Percentiles rank a stretch among this genome's conserved stretches.
Conservation (phyloP, 2,329 filamentous ascomycete genomes). For the Fusarium graminum region DNA sequence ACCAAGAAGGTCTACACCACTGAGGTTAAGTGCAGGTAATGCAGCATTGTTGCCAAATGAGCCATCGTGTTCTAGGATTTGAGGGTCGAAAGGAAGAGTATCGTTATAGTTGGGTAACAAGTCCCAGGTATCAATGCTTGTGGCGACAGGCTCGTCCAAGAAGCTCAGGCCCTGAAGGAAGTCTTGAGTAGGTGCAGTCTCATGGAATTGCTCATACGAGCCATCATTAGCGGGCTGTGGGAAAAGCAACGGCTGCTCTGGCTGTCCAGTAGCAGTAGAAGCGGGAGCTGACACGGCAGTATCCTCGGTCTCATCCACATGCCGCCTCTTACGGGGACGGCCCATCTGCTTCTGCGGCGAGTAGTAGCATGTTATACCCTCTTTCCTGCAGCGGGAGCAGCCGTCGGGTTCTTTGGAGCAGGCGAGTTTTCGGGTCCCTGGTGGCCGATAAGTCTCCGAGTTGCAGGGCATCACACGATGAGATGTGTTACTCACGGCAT, state of each 20-base stretch:
- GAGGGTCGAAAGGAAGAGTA: constrained; percentile 33
- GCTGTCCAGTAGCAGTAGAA: constrained; percentile 11
- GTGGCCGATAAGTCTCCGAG: constrained; percentile 50
- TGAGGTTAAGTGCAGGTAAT: constrained; percentile 37
- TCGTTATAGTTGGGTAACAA: constrained; percentile 51
- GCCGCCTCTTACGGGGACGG: constrained; percentile 69
- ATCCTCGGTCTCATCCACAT: constrained; percentile 55
- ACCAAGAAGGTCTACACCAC: constrained; percentile 50
- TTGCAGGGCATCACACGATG: constrained; percentile 17
- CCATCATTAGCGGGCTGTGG: constrained; percentile 10
- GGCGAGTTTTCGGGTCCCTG: constrained; percentile 73
- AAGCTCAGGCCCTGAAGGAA: constrained; percentile 55
- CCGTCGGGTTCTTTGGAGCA: constrained; percentile 73
- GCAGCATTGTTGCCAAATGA: constrained; percentile 12
- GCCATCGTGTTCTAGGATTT: constrained; percentile 31
- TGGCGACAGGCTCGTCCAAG: constrained; percentile 48
- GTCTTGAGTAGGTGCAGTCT: constrained; percentile 11
- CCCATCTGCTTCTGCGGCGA: constrained; percentile 76
- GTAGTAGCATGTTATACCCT: constrained; percentile 70
- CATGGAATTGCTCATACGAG: constrained; percentile 18
- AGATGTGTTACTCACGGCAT: constrained; percentile 66
- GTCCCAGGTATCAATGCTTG: constrained; percentile 55
- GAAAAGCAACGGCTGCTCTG: constrained; percentile 12
- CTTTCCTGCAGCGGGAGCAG: constrained; percentile 69
- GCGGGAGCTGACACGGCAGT: constrained; percentile 14